phyloP scores from a whole-genome alignment of 2,329 filamentous ascomycete species.

The Rutstroemia sydowiana region DNA sequence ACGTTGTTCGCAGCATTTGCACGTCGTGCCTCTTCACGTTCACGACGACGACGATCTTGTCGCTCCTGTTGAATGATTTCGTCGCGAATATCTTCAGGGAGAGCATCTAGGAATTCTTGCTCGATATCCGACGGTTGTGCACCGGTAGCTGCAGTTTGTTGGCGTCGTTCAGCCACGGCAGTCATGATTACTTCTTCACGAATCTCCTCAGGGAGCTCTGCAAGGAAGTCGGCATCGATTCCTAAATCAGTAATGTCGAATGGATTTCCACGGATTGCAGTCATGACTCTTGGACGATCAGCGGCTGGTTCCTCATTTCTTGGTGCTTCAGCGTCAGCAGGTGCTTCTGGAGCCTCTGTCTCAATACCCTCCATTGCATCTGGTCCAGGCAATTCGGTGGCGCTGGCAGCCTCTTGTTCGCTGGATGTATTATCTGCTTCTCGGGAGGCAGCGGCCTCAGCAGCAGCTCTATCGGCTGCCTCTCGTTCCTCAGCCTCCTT shows the following conservation, averaged over 20 bases:
- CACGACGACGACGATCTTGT: constrained; percentile 77
- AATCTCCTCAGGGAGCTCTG: constrained; percentile 95
- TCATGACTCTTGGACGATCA: constrained; percentile 60
- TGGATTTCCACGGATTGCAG: constrained; percentile 76
- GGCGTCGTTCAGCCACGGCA: constrained; percentile 75
- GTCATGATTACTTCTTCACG: constrained; percentile 93
- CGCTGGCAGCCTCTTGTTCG: constrained; percentile 27
- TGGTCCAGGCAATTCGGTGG: constrained; percentile 15
- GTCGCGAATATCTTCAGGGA: constrained; percentile 81
- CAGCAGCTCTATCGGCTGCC: constrained; percentile 49
- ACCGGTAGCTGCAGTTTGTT: constrained; percentile 62
- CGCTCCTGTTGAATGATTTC: constrained; percentile 90
- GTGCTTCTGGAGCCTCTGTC: constrained; percentile 15
- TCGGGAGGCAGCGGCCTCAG: constrained; percentile 43
- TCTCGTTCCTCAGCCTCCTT: constrained; percentile 64
- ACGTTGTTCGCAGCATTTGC: constrained; percentile 45
- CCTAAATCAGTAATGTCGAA: constrained; percentile 91
- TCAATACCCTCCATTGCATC: constrained; percentile 71
- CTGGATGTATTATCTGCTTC: constrained; percentile 36
- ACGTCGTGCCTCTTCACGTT: constrained; percentile 73
- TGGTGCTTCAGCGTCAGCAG: neutral
- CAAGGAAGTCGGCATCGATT: constrained; percentile 89
- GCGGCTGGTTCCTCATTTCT: constrained; percentile 36
- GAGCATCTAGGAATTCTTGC: constrained; percentile 86
- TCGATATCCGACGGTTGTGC: constrained; percentile 80